Percentiles rank a stretch among this genome's conserved stretches.
phyloP scores from a whole-genome alignment of 108 stramenopile genomes.

The Cyclostephanos tholiformis region DNA sequence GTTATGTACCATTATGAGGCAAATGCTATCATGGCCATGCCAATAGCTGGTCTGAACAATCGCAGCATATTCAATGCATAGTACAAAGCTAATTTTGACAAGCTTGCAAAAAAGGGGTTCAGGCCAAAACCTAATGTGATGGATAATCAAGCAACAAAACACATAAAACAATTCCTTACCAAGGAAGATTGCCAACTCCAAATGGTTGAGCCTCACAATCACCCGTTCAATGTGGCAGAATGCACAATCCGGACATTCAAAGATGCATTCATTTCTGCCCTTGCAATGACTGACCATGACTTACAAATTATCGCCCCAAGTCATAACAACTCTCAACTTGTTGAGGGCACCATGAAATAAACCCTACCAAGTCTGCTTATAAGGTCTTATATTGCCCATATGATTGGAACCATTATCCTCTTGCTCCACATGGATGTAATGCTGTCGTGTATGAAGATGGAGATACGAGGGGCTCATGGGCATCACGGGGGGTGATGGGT shows the following conservation, averaged over 20 bases:
- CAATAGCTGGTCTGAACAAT: too few relatives aligned
- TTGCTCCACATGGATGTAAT: slow-evolving; percentile 15
- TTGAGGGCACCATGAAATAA: not conserved
- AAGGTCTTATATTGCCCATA: not conserved
- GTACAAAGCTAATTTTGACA: too few relatives aligned
- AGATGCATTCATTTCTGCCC: slow-evolving; percentile 21
- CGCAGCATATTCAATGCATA: too few relatives aligned
- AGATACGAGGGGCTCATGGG: slow-evolving; percentile 8
- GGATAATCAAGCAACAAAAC: too few relatives aligned
- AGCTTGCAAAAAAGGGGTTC: too few relatives aligned
- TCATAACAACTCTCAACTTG: not conserved
- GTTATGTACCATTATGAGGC: too few relatives aligned
- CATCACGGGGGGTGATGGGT: slow-evolving; percentile 20
- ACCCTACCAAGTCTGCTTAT: slow-evolving; percentile 10
- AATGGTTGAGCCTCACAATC: too few relatives aligned
- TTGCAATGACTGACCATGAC: slow-evolving; percentile 13
- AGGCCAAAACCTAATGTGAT: too few relatives aligned
- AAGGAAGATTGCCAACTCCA: too few relatives aligned
- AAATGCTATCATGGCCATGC: too few relatives aligned
- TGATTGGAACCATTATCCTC: slow-evolving; percentile 11
- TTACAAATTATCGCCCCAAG: slow-evolving; percentile 7
- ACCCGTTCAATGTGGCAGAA: not conserved
- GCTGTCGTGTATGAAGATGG: slow-evolving; percentile 13
- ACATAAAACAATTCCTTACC: too few relatives aligned
- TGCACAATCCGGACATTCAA: slow-evolving; percentile 18